Conservation (phyloP, 305 asterid genomes). For the Solanum chacoense region DNA sequence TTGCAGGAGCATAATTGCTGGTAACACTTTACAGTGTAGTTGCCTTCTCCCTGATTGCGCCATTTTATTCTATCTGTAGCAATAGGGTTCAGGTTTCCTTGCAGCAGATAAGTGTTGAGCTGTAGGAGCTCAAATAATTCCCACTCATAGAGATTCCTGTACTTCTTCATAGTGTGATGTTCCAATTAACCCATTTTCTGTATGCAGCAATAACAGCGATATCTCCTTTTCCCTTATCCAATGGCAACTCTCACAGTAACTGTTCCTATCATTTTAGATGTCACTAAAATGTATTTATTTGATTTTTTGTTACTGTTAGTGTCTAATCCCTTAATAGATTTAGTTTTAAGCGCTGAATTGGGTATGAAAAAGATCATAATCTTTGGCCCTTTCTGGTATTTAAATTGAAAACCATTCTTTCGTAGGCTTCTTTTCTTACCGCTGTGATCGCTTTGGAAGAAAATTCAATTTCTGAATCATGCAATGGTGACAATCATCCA, state of each 20-base stretch:
- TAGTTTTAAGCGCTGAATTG: neutral
- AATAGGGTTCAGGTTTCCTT: neutral
- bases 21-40: neutral
- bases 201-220: neutral
- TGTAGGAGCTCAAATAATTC: neutral
- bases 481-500: conserved; percentile 23
- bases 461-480: conserved; percentile 21
- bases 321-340: neutral
- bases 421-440: conserved; percentile 83
- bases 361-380: neutral
- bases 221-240: neutral
- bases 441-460: conserved; percentile 42
- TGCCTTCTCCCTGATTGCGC: neutral
- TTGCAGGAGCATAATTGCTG: neutral
- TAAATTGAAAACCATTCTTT: neutral
- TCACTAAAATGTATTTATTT: neutral
- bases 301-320: neutral
- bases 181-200: neutral
- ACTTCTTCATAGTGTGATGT: neutral
- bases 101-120: neutral
- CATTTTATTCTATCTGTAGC: neutral
- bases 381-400: neutral
- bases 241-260: neutral
- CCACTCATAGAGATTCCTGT: neutral
- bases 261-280: neutral